Evolutionary conservation across 2,329 filamentous ascomycete species (phyloP).

Genomic region (Fusarium chuoi): DNA sequence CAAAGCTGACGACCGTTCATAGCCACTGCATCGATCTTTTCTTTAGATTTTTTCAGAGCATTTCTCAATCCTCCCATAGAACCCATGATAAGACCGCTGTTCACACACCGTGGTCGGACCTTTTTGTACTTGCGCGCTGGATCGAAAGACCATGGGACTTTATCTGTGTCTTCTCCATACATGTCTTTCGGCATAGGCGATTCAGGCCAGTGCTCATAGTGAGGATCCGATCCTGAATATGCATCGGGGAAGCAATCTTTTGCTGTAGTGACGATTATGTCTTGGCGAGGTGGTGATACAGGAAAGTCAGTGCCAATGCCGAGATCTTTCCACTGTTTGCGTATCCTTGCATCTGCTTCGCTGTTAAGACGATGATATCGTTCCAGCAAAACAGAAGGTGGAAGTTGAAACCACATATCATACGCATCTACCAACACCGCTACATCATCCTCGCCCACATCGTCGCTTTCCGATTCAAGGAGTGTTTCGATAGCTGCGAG

Average conservation of each 20-base stretch:
- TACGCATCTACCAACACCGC: slow-evolving; percentile 52
- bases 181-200: slow-evolving; percentile 50
- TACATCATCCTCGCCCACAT: slow-evolving; percentile 46
- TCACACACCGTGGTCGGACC: slow-evolving; percentile 49
- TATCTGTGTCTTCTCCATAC: slow-evolving; percentile 49
- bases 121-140: slow-evolving; percentile 48
- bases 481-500: slow-evolving; percentile 46
- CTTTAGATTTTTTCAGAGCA: slow-evolving; percentile 40
- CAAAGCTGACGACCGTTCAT: slow-evolving; percentile 49
- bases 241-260: slow-evolving; percentile 50
- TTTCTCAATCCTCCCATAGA: slow-evolving; percentile 45
- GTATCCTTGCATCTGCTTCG: slow-evolving; percentile 47
- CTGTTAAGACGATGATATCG: slow-evolving; percentile 51
- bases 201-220: slow-evolving; percentile 51
- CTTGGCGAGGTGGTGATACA: slow-evolving; percentile 45
- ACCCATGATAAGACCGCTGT: slow-evolving; percentile 51
- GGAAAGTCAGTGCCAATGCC: slow-evolving; percentile 39
- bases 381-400: slow-evolving; percentile 50
- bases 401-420: slow-evolving; percentile 54
- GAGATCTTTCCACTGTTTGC: slow-evolving; percentile 37
- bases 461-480: slow-evolving; percentile 27
- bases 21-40: slow-evolving; percentile 45
- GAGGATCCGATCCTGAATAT: slow-evolving; percentile 49
- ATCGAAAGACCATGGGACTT: slow-evolving; percentile 43
- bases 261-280: slow-evolving; percentile 48